A percentile compares a stretch with the other conserved stretches of the same genome.
Conservation (phyloP, 306 rosid genomes). For the Lupinus albus region DNA sequence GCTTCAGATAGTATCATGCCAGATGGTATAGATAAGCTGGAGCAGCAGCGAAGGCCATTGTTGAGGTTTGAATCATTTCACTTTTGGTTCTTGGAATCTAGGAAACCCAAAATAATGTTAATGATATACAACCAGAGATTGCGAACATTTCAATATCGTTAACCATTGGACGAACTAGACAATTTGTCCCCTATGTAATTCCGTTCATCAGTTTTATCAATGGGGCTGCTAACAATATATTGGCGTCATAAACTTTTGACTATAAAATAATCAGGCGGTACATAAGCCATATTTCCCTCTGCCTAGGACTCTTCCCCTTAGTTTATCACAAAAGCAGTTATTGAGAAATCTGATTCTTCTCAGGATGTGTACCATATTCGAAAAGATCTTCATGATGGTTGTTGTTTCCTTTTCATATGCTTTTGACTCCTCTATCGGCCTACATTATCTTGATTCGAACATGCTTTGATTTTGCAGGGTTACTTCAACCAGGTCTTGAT, state of each 20-base stretch:
- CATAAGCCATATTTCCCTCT: not conserved
- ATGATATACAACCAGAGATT: not conserved
- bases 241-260: not conserved
- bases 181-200: not conserved
- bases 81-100: slow-evolving; percentile 11
- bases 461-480: slow-evolving; percentile 55
- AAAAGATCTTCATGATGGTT: slow-evolving; percentile 23
- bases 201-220: not conserved
- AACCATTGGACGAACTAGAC: not conserved
- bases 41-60: slow-evolving; percentile 48
- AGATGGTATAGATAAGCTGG: slow-evolving; percentile 48
- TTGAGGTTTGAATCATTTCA: slow-evolving; percentile 58
- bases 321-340: slow-evolving; percentile 3
- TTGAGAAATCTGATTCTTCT: slow-evolving; percentile 15
- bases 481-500: slow-evolving; percentile 53
- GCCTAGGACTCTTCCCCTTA: not conserved
- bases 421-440: not conserved
- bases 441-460: slow-evolving; percentile 15
- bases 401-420: not conserved
- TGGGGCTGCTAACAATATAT: not conserved
- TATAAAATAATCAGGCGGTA: slow-evolving; percentile 5
- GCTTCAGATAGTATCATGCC: slow-evolving; percentile 47
- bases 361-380: not conserved
- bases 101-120: not conserved
- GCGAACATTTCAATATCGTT: not conserved